Percentiles rank a stretch among this genome's conserved stretches.
phyloP scores from a whole-genome alignment of 2,329 filamentous ascomycete genomes.

The Ascochyta clinopodiicola region DNA sequence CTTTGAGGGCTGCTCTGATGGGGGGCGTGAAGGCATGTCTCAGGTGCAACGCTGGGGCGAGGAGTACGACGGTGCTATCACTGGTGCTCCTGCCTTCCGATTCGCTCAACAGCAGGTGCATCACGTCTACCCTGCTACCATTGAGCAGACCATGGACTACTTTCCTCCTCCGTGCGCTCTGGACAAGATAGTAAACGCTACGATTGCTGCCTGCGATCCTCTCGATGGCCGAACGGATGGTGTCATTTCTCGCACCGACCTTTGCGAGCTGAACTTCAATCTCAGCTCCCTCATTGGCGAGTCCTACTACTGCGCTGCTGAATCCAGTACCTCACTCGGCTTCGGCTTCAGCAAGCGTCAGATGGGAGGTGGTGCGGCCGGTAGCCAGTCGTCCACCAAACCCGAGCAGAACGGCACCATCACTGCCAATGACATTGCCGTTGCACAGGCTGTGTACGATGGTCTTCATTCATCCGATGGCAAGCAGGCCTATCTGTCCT shows the following conservation, averaged over 20 bases:
- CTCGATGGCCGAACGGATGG: slow-evolving; percentile 63
- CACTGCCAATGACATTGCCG: slow-evolving; percentile 37
- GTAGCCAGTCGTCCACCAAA: slow-evolving; percentile 13
- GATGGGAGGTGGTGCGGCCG: slow-evolving; percentile 11
- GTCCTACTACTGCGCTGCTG: slow-evolving; percentile 53
- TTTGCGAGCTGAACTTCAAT: slow-evolving; percentile 57
- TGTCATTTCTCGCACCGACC: slow-evolving; percentile 58
- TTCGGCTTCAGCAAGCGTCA: slow-evolving; percentile 29
- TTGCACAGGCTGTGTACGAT: slow-evolving; percentile 33
- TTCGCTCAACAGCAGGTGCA: slow-evolving; percentile 56
- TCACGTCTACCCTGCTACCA: slow-evolving; percentile 50
- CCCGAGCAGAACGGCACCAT: slow-evolving; percentile 46
- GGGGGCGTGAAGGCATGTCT: slow-evolving; percentile 57
- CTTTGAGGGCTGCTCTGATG: slow-evolving; percentile 63
- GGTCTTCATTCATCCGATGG: slow-evolving; percentile 52
- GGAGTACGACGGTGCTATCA: slow-evolving; percentile 56
- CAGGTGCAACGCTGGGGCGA: slow-evolving; percentile 61
- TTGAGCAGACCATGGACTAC: slow-evolving; percentile 52
- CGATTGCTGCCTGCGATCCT: slow-evolving; percentile 61
- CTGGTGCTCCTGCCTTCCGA: slow-evolving; percentile 57
- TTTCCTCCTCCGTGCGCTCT: slow-evolving; percentile 56
- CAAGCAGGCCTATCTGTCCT: slow-evolving; percentile 52
- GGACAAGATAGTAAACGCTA: slow-evolving; percentile 60
- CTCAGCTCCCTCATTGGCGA: slow-evolving; percentile 54
- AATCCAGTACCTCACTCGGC: slow-evolving; percentile 25